A percentile compares a stretch with the other conserved stretches of the same genome.
These are phyloP conservation scores for Parasitella parasitica DNA, from an alignment of 371 early-diverging fungal species.

Conservation along the genomic window DNA sequence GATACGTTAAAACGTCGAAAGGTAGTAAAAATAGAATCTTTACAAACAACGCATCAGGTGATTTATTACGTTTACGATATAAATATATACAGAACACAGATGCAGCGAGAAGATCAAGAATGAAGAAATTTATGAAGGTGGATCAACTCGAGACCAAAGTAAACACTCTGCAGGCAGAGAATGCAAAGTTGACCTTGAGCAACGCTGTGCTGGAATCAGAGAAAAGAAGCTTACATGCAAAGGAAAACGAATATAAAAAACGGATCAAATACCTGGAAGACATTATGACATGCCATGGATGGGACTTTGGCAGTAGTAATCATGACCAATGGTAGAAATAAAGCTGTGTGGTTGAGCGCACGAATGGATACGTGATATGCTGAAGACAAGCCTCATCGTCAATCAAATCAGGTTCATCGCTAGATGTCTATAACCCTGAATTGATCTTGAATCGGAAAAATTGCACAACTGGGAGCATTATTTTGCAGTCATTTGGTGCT, in stretches of 20 bases:
- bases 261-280: constrained; percentile 68
- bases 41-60: background rate
- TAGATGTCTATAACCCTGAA: too few species aligned
- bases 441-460: too few species aligned
- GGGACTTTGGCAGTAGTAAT: background rate
- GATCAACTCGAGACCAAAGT: constrained; percentile 81
- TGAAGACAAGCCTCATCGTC: too few species aligned
- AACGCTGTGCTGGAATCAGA: constrained; percentile 78
- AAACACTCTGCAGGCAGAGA: constrained; percentile 75
- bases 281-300: constrained; percentile 14
- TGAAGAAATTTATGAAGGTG: constrained; percentile 81
- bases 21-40: constrained; percentile 20
- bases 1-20: constrained; percentile 42
- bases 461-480: too few species aligned
- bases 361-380: too few species aligned
- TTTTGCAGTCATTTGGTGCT: too few species aligned
- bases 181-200: constrained; percentile 61
- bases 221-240: constrained; percentile 54
- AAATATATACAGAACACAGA: constrained; percentile 72
- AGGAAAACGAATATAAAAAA: constrained; percentile 68
- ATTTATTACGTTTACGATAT: background rate
- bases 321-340: background rate
- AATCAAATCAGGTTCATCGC: too few species aligned
- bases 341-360: too few species aligned
- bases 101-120: constrained; percentile 90